These are phyloP conservation scores for Coleophoma crateriformis DNA, from an alignment of 2,329 filamentous ascomycete species.

Conservation along the genomic window DNA sequence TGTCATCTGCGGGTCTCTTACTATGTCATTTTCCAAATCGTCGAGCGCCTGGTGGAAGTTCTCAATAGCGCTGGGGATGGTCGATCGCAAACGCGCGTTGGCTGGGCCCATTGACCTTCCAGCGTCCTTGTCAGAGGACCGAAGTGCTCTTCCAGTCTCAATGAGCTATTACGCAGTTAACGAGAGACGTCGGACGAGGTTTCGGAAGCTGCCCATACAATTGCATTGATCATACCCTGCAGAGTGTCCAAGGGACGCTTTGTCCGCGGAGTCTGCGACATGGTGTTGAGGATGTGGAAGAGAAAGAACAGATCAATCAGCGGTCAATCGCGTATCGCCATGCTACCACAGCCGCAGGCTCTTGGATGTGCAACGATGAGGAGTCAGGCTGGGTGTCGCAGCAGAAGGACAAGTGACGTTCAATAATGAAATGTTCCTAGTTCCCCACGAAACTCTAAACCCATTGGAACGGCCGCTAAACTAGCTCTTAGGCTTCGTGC, in stretches of 20 bases:
- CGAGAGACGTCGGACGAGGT: background rate
- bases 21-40: constrained; percentile 52
- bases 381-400: too few relatives aligned
- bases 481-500: too few relatives aligned
- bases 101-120: constrained; percentile 29
- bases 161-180: constrained; percentile 39
- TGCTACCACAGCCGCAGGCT: too few relatives aligned
- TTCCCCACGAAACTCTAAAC: too few relatives aligned
- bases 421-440: too few relatives aligned
- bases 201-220: constrained; percentile 34
- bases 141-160: constrained; percentile 53
- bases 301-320: background rate
- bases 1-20: constrained; percentile 25
- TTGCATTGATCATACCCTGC: constrained; percentile 48
- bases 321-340: background rate
- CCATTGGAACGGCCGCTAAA: too few relatives aligned
- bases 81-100: constrained; percentile 14
- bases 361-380: too few relatives aligned
- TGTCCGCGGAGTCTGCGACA: constrained; percentile 11
- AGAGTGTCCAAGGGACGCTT: constrained; percentile 31
- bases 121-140: constrained; percentile 39
- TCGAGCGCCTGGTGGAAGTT: constrained; percentile 45
- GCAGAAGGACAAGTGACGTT: too few relatives aligned
- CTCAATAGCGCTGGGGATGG: constrained; percentile 21
- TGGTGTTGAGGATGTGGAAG: background rate